Evolutionary conservation across 116 monocot genomes (phyloP), one percentile per base, ranked within the genome.

Genomic region (Trichopus zeylanicus): DNA sequence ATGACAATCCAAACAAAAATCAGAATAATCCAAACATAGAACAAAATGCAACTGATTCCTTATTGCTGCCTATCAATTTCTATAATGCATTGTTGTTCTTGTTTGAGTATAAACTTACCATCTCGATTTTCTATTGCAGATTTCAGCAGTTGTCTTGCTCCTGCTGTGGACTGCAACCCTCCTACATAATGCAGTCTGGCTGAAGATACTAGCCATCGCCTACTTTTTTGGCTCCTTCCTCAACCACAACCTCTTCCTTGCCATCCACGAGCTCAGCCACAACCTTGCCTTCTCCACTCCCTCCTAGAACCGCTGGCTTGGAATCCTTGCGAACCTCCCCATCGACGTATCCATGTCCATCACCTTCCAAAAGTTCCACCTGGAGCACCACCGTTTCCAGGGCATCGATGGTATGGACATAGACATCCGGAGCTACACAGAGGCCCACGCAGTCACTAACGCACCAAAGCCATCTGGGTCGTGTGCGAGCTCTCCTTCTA

Each of bases 251-350:
- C 83, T 92, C 67, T 92, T 92, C 70, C 81, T 92, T 1, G 91
- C 91, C 64, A 92, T 92, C 57, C 92, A 92, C 25, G 92, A 92
- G 65, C 83, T 92, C 30, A 87, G 83, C 75, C 92, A 87, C 83
- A 92, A 92, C 68, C 81, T 92, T 0, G 92, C 92, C 58, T 92
- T 92, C 75, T 81, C 84, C 6, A 84, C 76, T 55, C 92, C 92
- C 0, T 31, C 31, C 56, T 71, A 73, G 65, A 92, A 92, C 60
- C 80, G 87, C 31, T 83, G 80, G 80, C 73, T 92, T 0, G 92
- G 92, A 12, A 92, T 92, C 62, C 81, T 92, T 10, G 87, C 92
- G 47, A 92, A 92, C 69, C 92, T 87, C 53, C 92, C 92, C 7
- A 81, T 87, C 18, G 87, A 87, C 11, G 78, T 92, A 8, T 87